Base-by-base conservation (phyloP, 768 basidiomycete genomes). In the Candolleomyces aberdarensis region DNA sequence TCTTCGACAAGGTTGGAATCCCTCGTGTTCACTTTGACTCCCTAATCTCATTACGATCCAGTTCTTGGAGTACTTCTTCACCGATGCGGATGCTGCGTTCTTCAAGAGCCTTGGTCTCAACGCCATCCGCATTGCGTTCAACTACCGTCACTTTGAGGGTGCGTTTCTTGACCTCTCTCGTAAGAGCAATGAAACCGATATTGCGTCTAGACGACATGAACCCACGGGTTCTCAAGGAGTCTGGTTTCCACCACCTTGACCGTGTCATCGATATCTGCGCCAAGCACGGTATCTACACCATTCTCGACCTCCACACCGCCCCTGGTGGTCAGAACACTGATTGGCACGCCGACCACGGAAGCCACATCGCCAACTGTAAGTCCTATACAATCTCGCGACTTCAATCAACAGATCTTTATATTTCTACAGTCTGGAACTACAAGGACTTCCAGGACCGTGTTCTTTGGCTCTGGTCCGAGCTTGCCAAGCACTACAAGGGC, bases 31-130 rank as follows among this genome's bases (percentile, higher is more conserved):
- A 11, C 50, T 46, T 41, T 26, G 15, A 14, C 41, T 19, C 17
- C 13, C 49, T 10, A 22, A 1, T 14, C 13, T n/a, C 19, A 9
- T 32, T 17, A 26, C 11, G 17, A 29, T 43, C 0, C 64, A 91
- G 88, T 91, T 92, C 72, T 76, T 92, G 13, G 87, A 92, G 67
- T 84, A 91, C 69, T 93, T 92, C 76, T 94, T 93, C 79, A 79
- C 77, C 56, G 88, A 89, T 20, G 77, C 79, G 32, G 92, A 92
- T 67, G 89, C 89, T 22, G 71, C 75, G 61, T 91, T 89, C 75
- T 92, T 89, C 78, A 86, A 85, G 65, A 85, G 82, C 46, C 83
- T 92, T 14, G 92, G 91, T 0, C 74, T 93, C 58, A 94, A 93
- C 74, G 89, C 85, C 66, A 86, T 92, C 57, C 85, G 92, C 3